Conservation (phyloP, 768 basidiomycete genomes). For the Lactifluus subvellereus region DNA sequence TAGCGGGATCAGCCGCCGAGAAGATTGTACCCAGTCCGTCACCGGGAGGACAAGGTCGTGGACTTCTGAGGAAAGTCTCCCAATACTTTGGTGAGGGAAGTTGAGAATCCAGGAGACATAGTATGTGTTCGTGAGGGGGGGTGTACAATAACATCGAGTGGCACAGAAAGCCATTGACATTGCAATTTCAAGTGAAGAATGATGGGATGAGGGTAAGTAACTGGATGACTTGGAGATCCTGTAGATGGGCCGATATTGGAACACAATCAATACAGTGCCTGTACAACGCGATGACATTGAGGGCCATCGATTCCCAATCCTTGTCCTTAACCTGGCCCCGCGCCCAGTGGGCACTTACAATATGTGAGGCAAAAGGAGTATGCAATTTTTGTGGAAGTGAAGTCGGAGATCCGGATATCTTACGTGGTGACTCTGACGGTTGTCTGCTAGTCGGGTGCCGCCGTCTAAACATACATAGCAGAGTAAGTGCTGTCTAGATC, state of each 20-base stretch:
- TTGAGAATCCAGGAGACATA: background rate
- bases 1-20: slow-evolving; percentile 1
- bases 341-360: background rate
- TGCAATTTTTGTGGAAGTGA: background rate
- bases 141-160: background rate
- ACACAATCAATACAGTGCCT: background rate
- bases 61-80: slow-evolving; percentile 23
- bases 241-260: background rate
- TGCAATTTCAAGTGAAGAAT: background rate
- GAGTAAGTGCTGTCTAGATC: no score
- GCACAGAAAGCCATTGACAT: background rate
- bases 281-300: background rate
- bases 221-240: background rate
- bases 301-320: background rate
- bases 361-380: background rate
- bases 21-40: slow-evolving; percentile 2
- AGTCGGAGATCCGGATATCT: background rate
- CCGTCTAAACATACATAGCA: no score
- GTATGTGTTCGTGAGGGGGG: background rate
- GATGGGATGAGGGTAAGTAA: background rate
- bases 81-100: slow-evolving; percentile 24
- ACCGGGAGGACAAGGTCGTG: slow-evolving; percentile 18
- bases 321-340: background rate
- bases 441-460: background rate
- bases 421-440: background rate